Percentiles rank a stretch among this genome's conserved stretches.
These are phyloP conservation scores for Solanum pinnatisectum DNA, from an alignment of 257 asterid genomes.

Conservation along the genomic window DNA sequence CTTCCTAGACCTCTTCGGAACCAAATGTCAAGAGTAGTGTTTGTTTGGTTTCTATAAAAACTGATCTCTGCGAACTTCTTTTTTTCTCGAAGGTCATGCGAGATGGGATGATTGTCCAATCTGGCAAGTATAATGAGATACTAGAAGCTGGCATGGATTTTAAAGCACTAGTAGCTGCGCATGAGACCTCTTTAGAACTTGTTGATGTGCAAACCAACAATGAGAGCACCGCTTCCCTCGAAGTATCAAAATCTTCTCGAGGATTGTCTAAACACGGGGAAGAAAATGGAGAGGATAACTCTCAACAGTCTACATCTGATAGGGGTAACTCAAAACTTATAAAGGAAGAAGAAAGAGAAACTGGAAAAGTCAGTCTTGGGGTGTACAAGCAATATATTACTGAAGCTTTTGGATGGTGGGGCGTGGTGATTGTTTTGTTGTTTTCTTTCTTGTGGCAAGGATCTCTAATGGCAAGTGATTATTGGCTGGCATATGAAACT, in stretches of 20 bases:
- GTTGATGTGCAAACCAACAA: slow-evolving; percentile 65
- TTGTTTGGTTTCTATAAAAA: neutral
- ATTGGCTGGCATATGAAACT: slow-evolving; percentile 92
- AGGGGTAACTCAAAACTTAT: slow-evolving; percentile 62
- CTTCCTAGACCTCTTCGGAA: neutral
- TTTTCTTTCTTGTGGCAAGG: slow-evolving; percentile 68
- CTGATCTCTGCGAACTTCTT: neutral
- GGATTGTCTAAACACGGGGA: slow-evolving; percentile 30
- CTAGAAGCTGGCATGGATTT: slow-evolving; percentile 61
- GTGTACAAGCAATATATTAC: slow-evolving; percentile 83
- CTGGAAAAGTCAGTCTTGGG: slow-evolving; percentile 58
- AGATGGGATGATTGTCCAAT: slow-evolving; percentile 74
- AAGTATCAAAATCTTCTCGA: slow-evolving; percentile 22
- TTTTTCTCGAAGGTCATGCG: slow-evolving; percentile 64
- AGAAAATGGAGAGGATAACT: slow-evolving; percentile 39
- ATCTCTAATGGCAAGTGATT: slow-evolving; percentile 62
- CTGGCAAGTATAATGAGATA: slow-evolving; percentile 67
- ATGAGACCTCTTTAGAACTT: slow-evolving; percentile 86
- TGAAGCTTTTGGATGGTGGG: slow-evolving; percentile 82
- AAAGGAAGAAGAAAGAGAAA: slow-evolving; percentile 84
- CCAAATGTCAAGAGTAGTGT: neutral
- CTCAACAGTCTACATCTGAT: slow-evolving; percentile 21
- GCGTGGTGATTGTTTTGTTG: slow-evolving; percentile 40
- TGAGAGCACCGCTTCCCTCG: slow-evolving; percentile 18
- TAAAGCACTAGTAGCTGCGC: slow-evolving; percentile 73